Base-by-base conservation (phyloP, 75 land plant genomes). In the Selaginella moellendorffii region DNA sequence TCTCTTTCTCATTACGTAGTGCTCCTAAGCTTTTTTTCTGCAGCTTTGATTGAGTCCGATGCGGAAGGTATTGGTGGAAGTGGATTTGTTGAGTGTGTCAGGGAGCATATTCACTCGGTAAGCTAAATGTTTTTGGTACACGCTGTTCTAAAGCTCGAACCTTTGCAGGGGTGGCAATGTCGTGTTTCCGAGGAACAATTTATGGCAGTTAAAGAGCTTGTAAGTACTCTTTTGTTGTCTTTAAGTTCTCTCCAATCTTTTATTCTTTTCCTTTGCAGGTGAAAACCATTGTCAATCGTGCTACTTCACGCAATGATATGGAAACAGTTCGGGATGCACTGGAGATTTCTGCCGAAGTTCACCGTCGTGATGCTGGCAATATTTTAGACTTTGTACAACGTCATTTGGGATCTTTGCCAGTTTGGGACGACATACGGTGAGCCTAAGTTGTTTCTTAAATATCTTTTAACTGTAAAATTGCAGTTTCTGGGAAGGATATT, bases 21-120 rank as follows among this genome's bases (percentile, higher is more conserved):
- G 65, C 31, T 12, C 26, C 19, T 27, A 20, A 24, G 0, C 29
- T 2, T 21, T 67, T n/a, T n/a, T 29, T 42, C 69, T 77, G 31
- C 87, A 88, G 97, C 98, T 67, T 75, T 93, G 64, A 93, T 93
- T 30, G 96, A 93, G 70, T 89, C 90, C 36, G 98, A 93, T 79
- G 98, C 96, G 26, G 98, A 93, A 53, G 98, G 98, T 1, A 89
- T 93, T 63, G 98, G 98, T 31, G 98, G 98, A 19, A 93, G 98
- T 74, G 98, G 95, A 9, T 93, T 93, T 78, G 85, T 93, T 69
- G 98, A 93, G 56, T 93, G 98, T 66, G 79, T 93, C 29, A 80
- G 98, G 29, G 98, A 93, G 66, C 96, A 88, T 69, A 85, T 93
- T 62, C 76, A 83, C 71, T 74, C 98, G 30, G 97, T 92, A 78